Percentiles rank a stretch among this genome's conserved stretches.
phyloP scores from a whole-genome alignment of 2,329 filamentous ascomycete genomes.

The Coleophoma cylindrospora region DNA sequence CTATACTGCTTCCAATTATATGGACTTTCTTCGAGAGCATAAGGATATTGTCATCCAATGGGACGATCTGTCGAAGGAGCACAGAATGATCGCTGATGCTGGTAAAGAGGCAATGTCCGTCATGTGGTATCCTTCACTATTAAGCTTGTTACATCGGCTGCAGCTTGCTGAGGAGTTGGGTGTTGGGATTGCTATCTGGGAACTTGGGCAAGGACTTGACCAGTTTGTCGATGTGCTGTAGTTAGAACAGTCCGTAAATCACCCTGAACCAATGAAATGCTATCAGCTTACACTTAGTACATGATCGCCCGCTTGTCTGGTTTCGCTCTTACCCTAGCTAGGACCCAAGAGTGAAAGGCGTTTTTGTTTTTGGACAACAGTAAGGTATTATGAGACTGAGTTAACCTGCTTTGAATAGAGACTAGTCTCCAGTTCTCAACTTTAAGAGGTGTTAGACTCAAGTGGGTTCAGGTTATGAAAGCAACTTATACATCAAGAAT shows the following conservation, averaged over 20 bases:
- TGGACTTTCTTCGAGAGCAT: background rate
- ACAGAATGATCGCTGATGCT: background rate
- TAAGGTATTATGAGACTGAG: too few relatives aligned
- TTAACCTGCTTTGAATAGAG: too few relatives aligned
- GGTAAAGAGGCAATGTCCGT: background rate
- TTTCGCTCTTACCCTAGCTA: too few relatives aligned
- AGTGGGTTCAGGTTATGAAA: too few relatives aligned
- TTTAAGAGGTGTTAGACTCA: too few relatives aligned
- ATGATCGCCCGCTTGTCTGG: too few relatives aligned
- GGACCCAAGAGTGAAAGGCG: too few relatives aligned
- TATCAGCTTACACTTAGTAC: too few relatives aligned
- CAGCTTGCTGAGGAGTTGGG: constrained; percentile 2
- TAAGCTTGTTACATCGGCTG: constrained; percentile 1
- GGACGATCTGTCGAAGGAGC: constrained; percentile 1
- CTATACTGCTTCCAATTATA: constrained; percentile 2
- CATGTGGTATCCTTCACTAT: constrained; percentile 1
- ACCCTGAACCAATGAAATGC: too few relatives aligned
- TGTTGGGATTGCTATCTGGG: constrained; percentile 1
- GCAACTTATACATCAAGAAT: too few relatives aligned
- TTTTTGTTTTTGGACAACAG: too few relatives aligned
- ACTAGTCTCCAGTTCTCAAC: too few relatives aligned
- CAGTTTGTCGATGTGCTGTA: constrained; percentile 2
- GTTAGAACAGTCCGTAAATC: background rate
- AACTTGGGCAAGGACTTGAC: constrained; percentile 1
- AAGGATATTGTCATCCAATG: background rate